Conservation (phyloP, 345 rosid genomes). For the Gossypium australe region DNA sequence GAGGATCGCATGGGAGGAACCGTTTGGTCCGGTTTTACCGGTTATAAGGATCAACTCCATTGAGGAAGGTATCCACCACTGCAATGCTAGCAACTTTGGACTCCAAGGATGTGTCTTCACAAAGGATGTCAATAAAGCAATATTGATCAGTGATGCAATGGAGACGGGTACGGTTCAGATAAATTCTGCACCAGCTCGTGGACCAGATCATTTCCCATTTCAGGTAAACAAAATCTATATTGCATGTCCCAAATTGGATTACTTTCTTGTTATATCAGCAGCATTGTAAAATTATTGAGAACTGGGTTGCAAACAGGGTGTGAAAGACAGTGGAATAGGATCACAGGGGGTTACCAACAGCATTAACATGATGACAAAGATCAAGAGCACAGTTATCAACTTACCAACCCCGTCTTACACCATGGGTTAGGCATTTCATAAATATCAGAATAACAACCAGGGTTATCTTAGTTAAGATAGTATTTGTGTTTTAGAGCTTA, state of each 20-base stretch:
- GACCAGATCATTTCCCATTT: slow-evolving; percentile 98
- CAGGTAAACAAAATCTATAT: slow-evolving; percentile 49
- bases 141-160: slow-evolving; percentile 92
- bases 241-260: neutral
- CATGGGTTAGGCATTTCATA: slow-evolving; percentile 43
- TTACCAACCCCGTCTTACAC: slow-evolving; percentile 86
- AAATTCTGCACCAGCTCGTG: slow-evolving; percentile 99
- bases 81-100: slow-evolving; percentile 98
- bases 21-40: slow-evolving; percentile 87
- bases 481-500: neutral
- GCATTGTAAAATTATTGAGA: neutral
- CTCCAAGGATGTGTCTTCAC: slow-evolving; percentile 99
- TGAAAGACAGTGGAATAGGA: slow-evolving; percentile 97
- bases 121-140: slow-evolving; percentile 83
- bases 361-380: slow-evolving; percentile 90
- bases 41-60: slow-evolving; percentile 70
- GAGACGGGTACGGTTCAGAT: slow-evolving; percentile 99
- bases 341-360: slow-evolving; percentile 98
- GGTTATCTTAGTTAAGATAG: neutral
- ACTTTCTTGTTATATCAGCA: neutral
- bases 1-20: slow-evolving; percentile 99
- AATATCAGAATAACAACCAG: neutral
- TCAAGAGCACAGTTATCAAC: slow-evolving; percentile 91
- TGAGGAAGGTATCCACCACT: slow-evolving; percentile 97
- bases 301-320: slow-evolving; percentile 43